Percentiles rank a stretch among this genome's conserved stretches.
Evolutionary conservation across 202 grass and related monocot species (phyloP).

Genomic region (Setaria italica): DNA sequence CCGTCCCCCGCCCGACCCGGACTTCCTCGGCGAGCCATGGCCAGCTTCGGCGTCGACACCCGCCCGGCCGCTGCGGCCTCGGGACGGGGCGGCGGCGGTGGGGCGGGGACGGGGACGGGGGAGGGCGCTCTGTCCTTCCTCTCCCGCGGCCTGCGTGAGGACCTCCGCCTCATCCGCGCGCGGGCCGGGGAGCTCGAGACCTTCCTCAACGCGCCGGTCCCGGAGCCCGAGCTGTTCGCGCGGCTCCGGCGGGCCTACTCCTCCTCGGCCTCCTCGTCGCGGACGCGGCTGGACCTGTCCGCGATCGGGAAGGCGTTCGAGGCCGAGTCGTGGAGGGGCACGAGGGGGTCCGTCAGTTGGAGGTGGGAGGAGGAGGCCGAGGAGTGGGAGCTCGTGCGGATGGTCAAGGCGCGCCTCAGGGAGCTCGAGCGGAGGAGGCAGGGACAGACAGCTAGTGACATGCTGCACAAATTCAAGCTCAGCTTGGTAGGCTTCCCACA

Average conservation of each 20-base stretch:
- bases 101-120: slow-evolving; percentile 45
- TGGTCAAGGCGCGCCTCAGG: slow-evolving; percentile 67
- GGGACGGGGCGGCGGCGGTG: slow-evolving; percentile 35
- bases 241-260: slow-evolving; percentile 56
- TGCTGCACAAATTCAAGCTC: slow-evolving; percentile 85
- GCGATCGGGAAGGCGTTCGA: slow-evolving; percentile 81
- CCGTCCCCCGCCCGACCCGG: not conserved
- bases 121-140: slow-evolving; percentile 79
- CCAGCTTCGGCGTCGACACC: slow-evolving; percentile 72
- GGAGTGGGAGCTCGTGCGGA: slow-evolving; percentile 86
- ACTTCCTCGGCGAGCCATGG: slow-evolving; percentile 43
- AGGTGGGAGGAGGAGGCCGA: slow-evolving; percentile 59
- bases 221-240: slow-evolving; percentile 56
- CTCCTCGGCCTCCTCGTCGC: slow-evolving; percentile 44
- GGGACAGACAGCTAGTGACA: slow-evolving; percentile 53
- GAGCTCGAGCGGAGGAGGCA: slow-evolving; percentile 72
- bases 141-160: slow-evolving; percentile 77
- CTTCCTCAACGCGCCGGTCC: slow-evolving; percentile 65
- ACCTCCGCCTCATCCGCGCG: slow-evolving; percentile 83
- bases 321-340: slow-evolving; percentile 53
- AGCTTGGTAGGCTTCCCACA: slow-evolving; percentile 61
- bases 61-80: slow-evolving; percentile 42
- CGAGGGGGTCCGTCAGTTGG: slow-evolving; percentile 37
- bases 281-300: slow-evolving; percentile 76
- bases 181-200: slow-evolving; percentile 88